phyloP scores from a whole-genome alignment of 345 rosid genomes.

The Salix viminalis region DNA sequence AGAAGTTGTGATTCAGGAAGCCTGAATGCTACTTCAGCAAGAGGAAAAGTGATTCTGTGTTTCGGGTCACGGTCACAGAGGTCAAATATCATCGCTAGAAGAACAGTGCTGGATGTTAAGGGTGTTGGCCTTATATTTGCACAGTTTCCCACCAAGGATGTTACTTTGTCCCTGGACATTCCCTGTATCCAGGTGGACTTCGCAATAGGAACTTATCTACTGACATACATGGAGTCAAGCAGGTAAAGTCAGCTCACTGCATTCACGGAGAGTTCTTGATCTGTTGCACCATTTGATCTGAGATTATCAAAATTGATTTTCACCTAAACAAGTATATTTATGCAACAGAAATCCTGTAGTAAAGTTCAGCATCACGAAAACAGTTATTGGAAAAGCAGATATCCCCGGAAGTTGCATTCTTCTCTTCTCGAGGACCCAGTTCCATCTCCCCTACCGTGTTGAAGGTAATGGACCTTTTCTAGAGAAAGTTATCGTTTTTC shows the following conservation, averaged over 20 bases:
- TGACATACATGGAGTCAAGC: conserved; percentile 37
- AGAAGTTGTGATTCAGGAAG: conserved; percentile 3
- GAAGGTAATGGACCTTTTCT: conserved; percentile 33
- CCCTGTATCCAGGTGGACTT: conserved; percentile 47
- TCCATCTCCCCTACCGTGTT: conserved; percentile 49
- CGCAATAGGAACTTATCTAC: conserved; percentile 39
- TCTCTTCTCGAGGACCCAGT: conserved; percentile 59
- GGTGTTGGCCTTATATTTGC: conserved; percentile 49
- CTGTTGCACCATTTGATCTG: not conserved
- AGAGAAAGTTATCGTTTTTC: not conserved
- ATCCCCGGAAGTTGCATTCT: conserved; percentile 51
- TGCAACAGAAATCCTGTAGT: conserved; percentile 38
- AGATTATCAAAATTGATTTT: not conserved
- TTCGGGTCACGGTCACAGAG: conserved; percentile 49
- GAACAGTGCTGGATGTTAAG: conserved; percentile 28
- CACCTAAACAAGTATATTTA: conserved; percentile 11
- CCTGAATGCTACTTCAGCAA: conserved; percentile 39
- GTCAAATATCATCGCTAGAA: conserved; percentile 29
- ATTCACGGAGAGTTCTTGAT: not conserved
- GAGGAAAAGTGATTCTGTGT: conserved; percentile 48
- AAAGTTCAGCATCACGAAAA: conserved; percentile 40
- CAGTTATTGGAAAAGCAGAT: conserved; percentile 37
- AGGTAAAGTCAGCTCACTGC: conserved; percentile 20
- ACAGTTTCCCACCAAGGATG: conserved; percentile 40
- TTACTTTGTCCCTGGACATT: conserved; percentile 26